Base-by-base conservation (phyloP, 2,329 filamentous ascomycete species). In the Beauveria brongniartii region DNA sequence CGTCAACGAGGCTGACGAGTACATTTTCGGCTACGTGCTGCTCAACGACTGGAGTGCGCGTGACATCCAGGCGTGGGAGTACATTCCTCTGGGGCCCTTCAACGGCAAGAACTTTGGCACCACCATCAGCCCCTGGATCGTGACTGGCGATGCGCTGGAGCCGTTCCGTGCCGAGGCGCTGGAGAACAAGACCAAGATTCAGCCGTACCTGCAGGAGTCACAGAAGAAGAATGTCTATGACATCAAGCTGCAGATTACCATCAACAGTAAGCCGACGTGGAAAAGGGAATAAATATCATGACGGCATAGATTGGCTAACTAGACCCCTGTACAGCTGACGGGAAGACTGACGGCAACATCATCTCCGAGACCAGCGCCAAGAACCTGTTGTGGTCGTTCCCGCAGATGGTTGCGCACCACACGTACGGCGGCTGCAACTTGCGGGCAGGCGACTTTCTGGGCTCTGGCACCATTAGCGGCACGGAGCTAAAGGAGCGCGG, bases 351-450 rank as follows among this genome's bases (percentile, higher is more conserved):
- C 30, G 40, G 55, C 24, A 59, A 47, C 4, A 43, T 61, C 20
- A 59, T 65, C 37, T 61, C 61, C 47, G 47, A 63, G 54, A 64
- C 65, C 44, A 65, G 52, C 22, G 59, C 63, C 48, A 64, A 63
- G 57, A 68, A 73, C 55, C 76, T 92, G 4, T 77, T 91, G 1
- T 92, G 83, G 78, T 90, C 87, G 0, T 92, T 90, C 73, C 80
- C 87, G 2, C 89, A 92, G 71, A 91, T 91, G 87, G 74, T 92
- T 44, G 82, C 89, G 1, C 89, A 92, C 71, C 89, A 92, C 71
- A 85, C 86, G 1, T 79, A 88, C 59, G 86, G 84, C 1, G 89
- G 89, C 6, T 92, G 89, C 72, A 82, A 83, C 1, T 80, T 92
- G 75, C 80, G 82, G 43, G 79, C 84, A 0, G 89, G 89, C 44